Evolutionary conservation across 176 grass and related monocot species (phyloP), one percentile per base, ranked within the genome.

Genomic region (Calamus simplicifolius): DNA sequence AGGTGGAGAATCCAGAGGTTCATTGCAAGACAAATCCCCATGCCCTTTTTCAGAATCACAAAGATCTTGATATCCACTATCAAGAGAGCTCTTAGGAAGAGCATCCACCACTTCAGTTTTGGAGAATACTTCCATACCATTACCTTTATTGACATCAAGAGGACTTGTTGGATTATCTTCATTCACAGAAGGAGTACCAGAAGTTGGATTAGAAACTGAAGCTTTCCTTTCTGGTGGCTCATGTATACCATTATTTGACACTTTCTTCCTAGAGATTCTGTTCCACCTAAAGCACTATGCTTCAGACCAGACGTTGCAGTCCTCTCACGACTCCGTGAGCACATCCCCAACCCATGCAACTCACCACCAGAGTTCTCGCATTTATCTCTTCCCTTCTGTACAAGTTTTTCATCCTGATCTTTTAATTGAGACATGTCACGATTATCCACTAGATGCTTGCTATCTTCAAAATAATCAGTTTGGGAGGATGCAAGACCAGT

Each of bases 361-460:
- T 49, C 57, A 49, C 76, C 48, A 25, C 66, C 57, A 48, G 69
- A 38, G 51, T 12, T 43, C 7, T 43, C 6, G 12, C 12, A 12
- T 10, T 52, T 68, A 81, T 74, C 73, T 58, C 16, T 62, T 78
- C 59, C 66, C 66, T 67, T 61, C 23, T 51, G 67, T n/a, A 54
- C 67, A 51, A 66, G 19, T 62, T 77, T 84, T 70, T 56, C 49
- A 58, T 57, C 62, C 68, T 61, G 61, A 63, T 75, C 64, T 66
- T 79, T 57, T 64, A 64, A 56, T 75, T 38, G 50, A 66, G 81
- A 72, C 62, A 74, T 80, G 63, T 66, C 71, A 80, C 63, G 66
- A 73, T 80, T 61, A 17, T 79, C 79, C 66, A 29, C 29, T 38
- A 18, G 56, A 48, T 82, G 68, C 61, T 77, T 77, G 56, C 63